Percentiles rank a stretch among this genome's conserved stretches.
Evolutionary conservation across 768 basidiomycete species (phyloP).

Genomic region (Tylopilus balloui): DNA sequence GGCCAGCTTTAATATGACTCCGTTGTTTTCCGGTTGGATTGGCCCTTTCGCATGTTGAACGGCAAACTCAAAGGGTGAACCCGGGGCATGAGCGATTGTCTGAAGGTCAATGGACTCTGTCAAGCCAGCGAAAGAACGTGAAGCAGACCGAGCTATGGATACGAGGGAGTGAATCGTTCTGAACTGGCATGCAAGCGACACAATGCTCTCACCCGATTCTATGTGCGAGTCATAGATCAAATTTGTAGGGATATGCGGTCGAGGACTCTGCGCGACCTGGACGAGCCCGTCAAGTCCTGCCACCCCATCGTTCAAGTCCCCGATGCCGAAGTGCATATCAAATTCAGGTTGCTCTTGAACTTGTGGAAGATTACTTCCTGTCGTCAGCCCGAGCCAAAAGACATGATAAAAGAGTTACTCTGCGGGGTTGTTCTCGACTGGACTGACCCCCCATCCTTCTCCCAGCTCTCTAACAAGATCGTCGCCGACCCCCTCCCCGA

Average conservation of each 20-base stretch:
- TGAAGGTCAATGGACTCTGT: constrained; percentile 7
- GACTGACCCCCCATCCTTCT: constrained; percentile 53
- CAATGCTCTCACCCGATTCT: constrained; percentile 7
- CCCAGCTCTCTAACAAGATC: constrained; percentile 75
- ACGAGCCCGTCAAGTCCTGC: constrained; percentile 1
- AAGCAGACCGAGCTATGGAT: constrained; percentile 4
- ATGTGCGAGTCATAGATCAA: neutral
- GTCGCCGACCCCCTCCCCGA: constrained; percentile 61
- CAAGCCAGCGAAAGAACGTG: constrained; percentile 1
- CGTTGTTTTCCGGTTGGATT: neutral
- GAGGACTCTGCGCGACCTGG: neutral
- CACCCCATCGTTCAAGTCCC: constrained; percentile 26
- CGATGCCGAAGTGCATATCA: constrained; percentile 13
- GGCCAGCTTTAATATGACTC: constrained; percentile 34
- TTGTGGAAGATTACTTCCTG: constrained; percentile 12
- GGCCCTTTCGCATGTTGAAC: neutral
- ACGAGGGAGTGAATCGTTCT: neutral
- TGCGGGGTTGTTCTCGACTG: constrained; percentile 3
- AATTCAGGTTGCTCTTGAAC: constrained; percentile 20
- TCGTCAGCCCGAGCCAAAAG: constrained; percentile 9
- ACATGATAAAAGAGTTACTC: constrained; percentile 11
- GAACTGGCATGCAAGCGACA: neutral
- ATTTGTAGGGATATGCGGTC: neutral
- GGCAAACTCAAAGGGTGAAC: neutral
- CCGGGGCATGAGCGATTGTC: neutral